Conservation (phyloP, 768 basidiomycete genomes). For the Rhodosporidiobolus sp. region DNA sequence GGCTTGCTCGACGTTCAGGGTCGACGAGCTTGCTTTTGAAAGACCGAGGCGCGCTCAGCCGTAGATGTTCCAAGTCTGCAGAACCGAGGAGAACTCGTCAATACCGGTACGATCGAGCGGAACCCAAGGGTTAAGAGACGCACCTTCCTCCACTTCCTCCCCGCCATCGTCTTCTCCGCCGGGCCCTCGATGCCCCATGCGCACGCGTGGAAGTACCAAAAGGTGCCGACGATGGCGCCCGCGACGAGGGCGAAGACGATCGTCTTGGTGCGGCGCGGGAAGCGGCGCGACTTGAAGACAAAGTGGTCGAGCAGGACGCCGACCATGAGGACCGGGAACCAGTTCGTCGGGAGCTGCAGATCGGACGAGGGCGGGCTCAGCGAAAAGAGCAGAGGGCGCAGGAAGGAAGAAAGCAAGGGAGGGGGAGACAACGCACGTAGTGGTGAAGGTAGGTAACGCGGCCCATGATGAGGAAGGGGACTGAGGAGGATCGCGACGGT, state of each 20-base stretch:
- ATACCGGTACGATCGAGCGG: neutral
- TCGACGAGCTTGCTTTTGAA: neutral
- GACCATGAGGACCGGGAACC: slow-evolving; percentile 89
- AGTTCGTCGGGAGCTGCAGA: slow-evolving; percentile 75
- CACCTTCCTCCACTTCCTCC: slow-evolving; percentile 40
- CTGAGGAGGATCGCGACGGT: slow-evolving; percentile 51
- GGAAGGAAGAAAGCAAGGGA: neutral
- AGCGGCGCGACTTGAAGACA: slow-evolving; percentile 71
- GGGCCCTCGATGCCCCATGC: slow-evolving; percentile 92
- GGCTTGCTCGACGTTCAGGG: too few species aligned
- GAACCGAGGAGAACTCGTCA: neutral
- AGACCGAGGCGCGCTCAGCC: neutral
- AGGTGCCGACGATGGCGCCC: slow-evolving; percentile 64
- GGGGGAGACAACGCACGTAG: slow-evolving; percentile 62
- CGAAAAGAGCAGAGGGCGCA: too few species aligned
- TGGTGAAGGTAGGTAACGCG: slow-evolving; percentile 83
- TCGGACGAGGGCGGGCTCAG: slow-evolving; percentile 65
- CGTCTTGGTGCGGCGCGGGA: slow-evolving; percentile 63
- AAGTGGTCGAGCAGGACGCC: slow-evolving; percentile 90
- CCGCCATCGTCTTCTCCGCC: slow-evolving; percentile 7
- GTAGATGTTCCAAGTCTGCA: slow-evolving; percentile 30
- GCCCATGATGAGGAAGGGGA: slow-evolving; percentile 91
- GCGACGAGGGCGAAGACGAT: slow-evolving; percentile 67
- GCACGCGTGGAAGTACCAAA: slow-evolving; percentile 91
- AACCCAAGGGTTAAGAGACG: slow-evolving; percentile 14